These are phyloP conservation scores for Bocquillonia castaneifolia DNA, from an alignment of 441 rosid genomes.

Conservation along the genomic window DNA sequence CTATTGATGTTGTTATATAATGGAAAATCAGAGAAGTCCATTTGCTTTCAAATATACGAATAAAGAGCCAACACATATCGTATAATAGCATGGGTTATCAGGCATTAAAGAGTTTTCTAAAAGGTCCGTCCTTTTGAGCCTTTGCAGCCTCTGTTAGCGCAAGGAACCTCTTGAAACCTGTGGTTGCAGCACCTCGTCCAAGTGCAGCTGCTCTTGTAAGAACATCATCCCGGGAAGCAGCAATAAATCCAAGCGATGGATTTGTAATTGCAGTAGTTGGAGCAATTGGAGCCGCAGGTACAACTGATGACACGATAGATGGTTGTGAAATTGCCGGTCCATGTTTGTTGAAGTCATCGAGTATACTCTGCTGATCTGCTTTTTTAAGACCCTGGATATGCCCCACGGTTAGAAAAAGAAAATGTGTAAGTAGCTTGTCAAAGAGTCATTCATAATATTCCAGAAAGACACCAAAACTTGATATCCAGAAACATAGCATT, in stretches of 20 bases:
- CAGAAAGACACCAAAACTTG: neutral
- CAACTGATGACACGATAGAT: constrained; percentile 31
- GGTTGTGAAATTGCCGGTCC: constrained; percentile 69
- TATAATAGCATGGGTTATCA: constrained; percentile 23
- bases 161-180: constrained; percentile 97
- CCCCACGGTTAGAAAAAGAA: neutral
- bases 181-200: constrained; percentile 95
- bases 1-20: neutral
- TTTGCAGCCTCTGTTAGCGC: constrained; percentile 99
- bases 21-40: neutral
- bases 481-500: neutral
- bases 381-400: constrained; percentile 82
- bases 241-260: constrained; percentile 56
- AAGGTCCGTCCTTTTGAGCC: constrained; percentile 93
- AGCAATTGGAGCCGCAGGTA: constrained; percentile 42
- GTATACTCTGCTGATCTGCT: constrained; percentile 81
- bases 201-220: constrained; percentile 96
- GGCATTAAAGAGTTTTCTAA: constrained; percentile 78
- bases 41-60: neutral
- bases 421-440: neutral
- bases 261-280: constrained; percentile 39
- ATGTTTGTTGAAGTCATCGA: constrained; percentile 91
- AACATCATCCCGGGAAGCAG: constrained; percentile 93
- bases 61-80: neutral
- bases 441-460: neutral